These are phyloP conservation scores for Protomyces pachydermus DNA, from an alignment of 1,139 yeast genomes.

Conservation along the genomic window DNA sequence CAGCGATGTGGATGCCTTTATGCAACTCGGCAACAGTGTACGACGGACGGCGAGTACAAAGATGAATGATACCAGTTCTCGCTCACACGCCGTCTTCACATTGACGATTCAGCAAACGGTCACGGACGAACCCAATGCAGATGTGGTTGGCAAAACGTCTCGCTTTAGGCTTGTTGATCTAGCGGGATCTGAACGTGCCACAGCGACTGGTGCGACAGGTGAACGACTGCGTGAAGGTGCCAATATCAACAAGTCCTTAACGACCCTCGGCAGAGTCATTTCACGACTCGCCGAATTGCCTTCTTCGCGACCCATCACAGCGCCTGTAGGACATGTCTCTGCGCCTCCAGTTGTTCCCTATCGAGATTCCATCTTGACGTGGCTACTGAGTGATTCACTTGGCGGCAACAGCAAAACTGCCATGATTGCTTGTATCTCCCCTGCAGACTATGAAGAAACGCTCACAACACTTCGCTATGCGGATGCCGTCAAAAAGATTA, in stretches of 20 bases:
- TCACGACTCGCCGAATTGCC: slow-evolving; percentile 50
- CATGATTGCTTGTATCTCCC: slow-evolving; percentile 70
- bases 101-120: slow-evolving; percentile 53
- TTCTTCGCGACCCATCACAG: slow-evolving; percentile 9
- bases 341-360: slow-evolving; percentile 31
- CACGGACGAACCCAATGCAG: slow-evolving; percentile 35
- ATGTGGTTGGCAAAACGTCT: slow-evolving; percentile 43
- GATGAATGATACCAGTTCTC: slow-evolving; percentile 61
- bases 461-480: slow-evolving; percentile 70
- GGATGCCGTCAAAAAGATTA: slow-evolving; percentile 63
- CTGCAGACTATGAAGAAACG: slow-evolving; percentile 71
- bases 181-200: slow-evolving; percentile 73
- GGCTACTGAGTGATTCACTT: slow-evolving; percentile 62
- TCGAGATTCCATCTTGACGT: slow-evolving; percentile 50
- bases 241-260: slow-evolving; percentile 66
- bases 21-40: slow-evolving; percentile 39
- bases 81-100: slow-evolving; percentile 76
- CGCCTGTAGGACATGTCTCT: slow-evolving; percentile 22
- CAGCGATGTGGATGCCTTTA: slow-evolving; percentile 32
- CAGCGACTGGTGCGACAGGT: slow-evolving; percentile 59
- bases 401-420: slow-evolving; percentile 70
- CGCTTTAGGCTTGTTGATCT: slow-evolving; percentile 66
- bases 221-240: slow-evolving; percentile 66
- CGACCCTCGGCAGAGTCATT: slow-evolving; percentile 70
- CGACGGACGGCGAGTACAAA: slow-evolving; percentile 66